Conservation (phyloP, 208 protist species). For the Trypanosoma melophagium region DNA sequence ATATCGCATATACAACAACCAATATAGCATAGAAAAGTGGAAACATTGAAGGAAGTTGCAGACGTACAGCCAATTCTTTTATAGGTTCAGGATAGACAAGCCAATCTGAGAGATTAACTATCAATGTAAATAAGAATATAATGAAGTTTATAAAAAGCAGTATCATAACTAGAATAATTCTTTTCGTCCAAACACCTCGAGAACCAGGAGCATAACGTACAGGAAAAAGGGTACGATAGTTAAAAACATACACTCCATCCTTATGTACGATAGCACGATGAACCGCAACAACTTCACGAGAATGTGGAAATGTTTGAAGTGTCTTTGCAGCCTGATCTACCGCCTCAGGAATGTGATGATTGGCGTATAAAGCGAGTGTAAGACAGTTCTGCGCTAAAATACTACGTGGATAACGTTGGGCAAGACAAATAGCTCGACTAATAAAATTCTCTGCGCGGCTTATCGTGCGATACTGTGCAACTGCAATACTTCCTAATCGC, state of each 20-base stretch:
- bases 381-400: constrained; percentile 65
- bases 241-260: constrained; percentile 58
- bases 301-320: constrained; percentile 75
- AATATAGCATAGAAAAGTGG: constrained; percentile 59
- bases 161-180: constrained; percentile 45
- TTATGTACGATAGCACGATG: constrained; percentile 45
- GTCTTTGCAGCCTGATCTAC: constrained; percentile 59
- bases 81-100: constrained; percentile 20
- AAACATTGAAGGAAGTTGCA: constrained; percentile 54
- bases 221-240: constrained; percentile 67
- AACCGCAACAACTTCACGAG: constrained; percentile 38
- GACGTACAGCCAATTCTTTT: constrained; percentile 34
- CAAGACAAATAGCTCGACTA: constrained; percentile 46
- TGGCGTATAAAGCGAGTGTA: constrained; percentile 63
- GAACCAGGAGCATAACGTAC: constrained; percentile 51
- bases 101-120: constrained; percentile 41
- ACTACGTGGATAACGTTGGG: constrained; percentile 60
- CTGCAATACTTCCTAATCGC: constrained; percentile 39
- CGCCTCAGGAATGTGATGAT: constrained; percentile 70
- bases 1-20: constrained; percentile 54
- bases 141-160: constrained; percentile 49
- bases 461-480: constrained; percentile 34
- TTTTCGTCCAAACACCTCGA: constrained; percentile 47
- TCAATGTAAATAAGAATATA: constrained; percentile 38
- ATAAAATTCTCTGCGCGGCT: constrained; percentile 45